Evolutionary conservation across 345 rosid genomes (phyloP).

Genomic region (Gossypium raimondii): DNA sequence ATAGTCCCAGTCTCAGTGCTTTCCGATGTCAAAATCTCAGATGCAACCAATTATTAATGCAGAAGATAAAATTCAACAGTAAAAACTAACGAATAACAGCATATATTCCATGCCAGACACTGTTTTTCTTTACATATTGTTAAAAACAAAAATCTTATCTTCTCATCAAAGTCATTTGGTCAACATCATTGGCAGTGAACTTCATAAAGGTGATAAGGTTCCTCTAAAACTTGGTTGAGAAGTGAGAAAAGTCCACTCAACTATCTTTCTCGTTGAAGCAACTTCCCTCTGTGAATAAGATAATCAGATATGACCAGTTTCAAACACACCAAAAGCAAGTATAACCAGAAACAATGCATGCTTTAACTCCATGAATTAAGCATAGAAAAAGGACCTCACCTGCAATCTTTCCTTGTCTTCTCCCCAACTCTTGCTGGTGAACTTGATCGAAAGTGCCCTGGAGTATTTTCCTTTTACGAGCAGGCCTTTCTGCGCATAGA

Average conservation of each 20-base stretch:
- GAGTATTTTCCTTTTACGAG: neutral
- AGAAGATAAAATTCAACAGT: neutral
- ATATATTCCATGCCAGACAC: neutral
- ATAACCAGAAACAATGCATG: neutral
- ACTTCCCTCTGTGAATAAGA: neutral
- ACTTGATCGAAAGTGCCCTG: neutral
- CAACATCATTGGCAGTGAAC: neutral
- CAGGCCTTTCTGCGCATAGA: neutral
- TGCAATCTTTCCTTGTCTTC: neutral
- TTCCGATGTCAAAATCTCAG: neutral
- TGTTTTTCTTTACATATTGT: neutral
- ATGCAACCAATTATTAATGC: neutral
- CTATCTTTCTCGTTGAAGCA: neutral
- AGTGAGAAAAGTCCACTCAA: neutral
- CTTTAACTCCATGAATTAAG: neutral
- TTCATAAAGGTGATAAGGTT: neutral
- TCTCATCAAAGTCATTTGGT: neutral
- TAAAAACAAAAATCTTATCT: neutral
- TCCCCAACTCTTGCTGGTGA: neutral
- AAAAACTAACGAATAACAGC: neutral
- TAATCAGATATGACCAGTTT: neutral
- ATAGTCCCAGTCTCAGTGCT: neutral
- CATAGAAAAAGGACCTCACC: neutral
- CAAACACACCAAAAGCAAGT: neutral
- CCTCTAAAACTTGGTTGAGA: neutral